These are phyloP conservation scores for Boletus calvinii DNA, from an alignment of 1,284 basidiomycete species.

Conservation along the genomic window DNA sequence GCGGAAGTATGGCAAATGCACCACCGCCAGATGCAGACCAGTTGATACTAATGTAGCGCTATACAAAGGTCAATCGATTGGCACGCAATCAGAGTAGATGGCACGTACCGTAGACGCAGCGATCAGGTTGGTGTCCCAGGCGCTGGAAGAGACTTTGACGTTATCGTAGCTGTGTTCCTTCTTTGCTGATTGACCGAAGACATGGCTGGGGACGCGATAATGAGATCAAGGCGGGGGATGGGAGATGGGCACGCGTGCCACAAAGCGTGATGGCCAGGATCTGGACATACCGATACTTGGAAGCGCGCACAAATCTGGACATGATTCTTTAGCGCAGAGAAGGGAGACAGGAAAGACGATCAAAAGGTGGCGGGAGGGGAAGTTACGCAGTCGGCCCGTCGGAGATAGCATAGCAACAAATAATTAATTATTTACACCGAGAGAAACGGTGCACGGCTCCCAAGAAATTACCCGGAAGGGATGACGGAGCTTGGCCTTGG, in stretches of 20 bases:
- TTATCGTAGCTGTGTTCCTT: conserved; percentile 88
- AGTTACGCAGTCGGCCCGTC: no score
- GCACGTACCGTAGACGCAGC: conserved; percentile 74
- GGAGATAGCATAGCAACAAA: no score
- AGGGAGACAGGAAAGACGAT: no score
- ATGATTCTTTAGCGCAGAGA: conserved; percentile 43
- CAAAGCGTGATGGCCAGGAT: conserved; percentile 3
- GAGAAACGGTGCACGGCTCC: no score
- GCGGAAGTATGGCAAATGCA: conserved; percentile 89
- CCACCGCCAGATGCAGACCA: conserved; percentile 97
- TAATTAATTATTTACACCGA: no score
- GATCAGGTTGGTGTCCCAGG: conserved; percentile 96
- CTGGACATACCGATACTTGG: conserved; percentile 65
- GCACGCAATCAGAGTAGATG: not conserved
- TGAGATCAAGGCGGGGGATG: conserved; percentile 3
- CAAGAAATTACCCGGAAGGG: no score
- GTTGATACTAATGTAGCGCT: conserved; percentile 90
- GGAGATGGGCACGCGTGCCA: not conserved
- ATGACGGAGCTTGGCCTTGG: no score
- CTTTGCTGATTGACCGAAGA: conserved; percentile 84
- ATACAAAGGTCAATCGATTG: not conserved
- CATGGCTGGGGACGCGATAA: conserved; percentile 59
- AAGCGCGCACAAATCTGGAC: conserved; percentile 71
- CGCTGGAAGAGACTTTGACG: conserved; percentile 84
- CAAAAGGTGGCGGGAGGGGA: no score